These are phyloP conservation scores for Candida sanyaensis DNA, from an alignment of 1,139 yeast genomes.

Conservation along the genomic window DNA sequence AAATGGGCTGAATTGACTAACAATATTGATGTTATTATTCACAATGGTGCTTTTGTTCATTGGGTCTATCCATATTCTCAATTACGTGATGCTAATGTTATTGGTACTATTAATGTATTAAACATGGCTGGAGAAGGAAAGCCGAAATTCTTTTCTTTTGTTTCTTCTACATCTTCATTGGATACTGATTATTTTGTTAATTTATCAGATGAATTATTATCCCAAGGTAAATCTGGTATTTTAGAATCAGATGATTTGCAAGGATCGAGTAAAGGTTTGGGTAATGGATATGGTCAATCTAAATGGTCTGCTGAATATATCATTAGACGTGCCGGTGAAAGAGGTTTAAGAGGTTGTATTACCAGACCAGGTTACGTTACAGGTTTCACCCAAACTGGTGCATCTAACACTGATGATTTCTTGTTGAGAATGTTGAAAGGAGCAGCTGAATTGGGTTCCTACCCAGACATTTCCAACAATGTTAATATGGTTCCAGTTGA, in stretches of 20 bases:
- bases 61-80: conserved; percentile 97
- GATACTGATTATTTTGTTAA: conserved; percentile 82
- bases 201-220: conserved; percentile 68
- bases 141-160: conserved; percentile 85
- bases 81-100: conserved; percentile 89
- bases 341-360: conserved; percentile 86
- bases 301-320: conserved; percentile 97
- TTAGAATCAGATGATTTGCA: conserved; percentile 78
- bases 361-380: conserved; percentile 96
- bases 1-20: conserved; percentile 61
- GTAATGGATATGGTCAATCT: conserved; percentile 94
- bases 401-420: conserved; percentile 96
- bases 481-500: conserved; percentile 98
- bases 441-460: conserved; percentile 79
- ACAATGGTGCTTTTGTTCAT: conserved; percentile 97
- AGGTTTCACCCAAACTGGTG: conserved; percentile 81
- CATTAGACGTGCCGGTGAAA: conserved; percentile 80
- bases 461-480: conserved; percentile 82
- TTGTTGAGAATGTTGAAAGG: conserved; percentile 93
- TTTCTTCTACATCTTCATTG: conserved; percentile 90
- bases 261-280: conserved; percentile 81
- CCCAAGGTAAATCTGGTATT: conserved; percentile 70
- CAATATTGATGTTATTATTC: conserved; percentile 78
- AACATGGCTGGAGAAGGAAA: conserved; percentile 79
- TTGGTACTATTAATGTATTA: conserved; percentile 84